A percentile compares a stretch with the other conserved stretches of the same genome.
Conservation (phyloP, 345 rosid genomes). For the Lumnitzera littorea region DNA sequence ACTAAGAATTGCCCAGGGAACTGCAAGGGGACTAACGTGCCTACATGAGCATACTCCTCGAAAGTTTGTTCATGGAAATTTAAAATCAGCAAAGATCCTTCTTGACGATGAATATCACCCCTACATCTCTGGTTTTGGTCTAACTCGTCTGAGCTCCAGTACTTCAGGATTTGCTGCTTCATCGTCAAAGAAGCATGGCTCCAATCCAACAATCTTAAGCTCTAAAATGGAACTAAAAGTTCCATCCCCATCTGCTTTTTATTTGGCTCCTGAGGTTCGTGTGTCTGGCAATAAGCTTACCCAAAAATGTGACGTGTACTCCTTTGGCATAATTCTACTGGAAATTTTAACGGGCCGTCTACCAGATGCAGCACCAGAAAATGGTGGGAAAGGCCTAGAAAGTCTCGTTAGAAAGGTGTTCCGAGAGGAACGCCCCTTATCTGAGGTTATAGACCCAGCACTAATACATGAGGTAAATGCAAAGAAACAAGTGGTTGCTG, state of each 20-base stretch:
- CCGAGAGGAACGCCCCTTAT: slow-evolving; percentile 55
- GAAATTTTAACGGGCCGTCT: slow-evolving; percentile 68
- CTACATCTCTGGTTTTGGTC: slow-evolving; percentile 70
- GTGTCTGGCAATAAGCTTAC: slow-evolving; percentile 52
- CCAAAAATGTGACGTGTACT: slow-evolving; percentile 85
- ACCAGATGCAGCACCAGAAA: slow-evolving; percentile 52
- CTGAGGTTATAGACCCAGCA: slow-evolving; percentile 66
- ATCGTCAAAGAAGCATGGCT: slow-evolving; percentile 35
- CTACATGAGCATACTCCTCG: slow-evolving; percentile 75
- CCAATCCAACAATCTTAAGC: slow-evolving; percentile 32
- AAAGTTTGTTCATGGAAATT: slow-evolving; percentile 70
- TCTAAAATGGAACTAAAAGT: slow-evolving; percentile 36
- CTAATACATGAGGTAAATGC: slow-evolving; percentile 50
- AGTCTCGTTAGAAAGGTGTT: slow-evolving; percentile 56
- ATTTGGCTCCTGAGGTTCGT: slow-evolving; percentile 86
- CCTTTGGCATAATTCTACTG: slow-evolving; percentile 77
- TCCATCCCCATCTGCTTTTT: slow-evolving; percentile 33
- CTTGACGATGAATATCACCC: slow-evolving; percentile 82
- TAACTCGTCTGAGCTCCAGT: slow-evolving; percentile 44
- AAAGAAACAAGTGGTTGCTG: slow-evolving; percentile 59
- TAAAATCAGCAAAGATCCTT: slow-evolving; percentile 77
- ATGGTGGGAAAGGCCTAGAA: slow-evolving; percentile 62
- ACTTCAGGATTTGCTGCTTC: slow-evolving; percentile 32
- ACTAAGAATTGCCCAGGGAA: slow-evolving; percentile 81
- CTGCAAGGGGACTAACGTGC: slow-evolving; percentile 73